Evolutionary conservation across 768 basidiomycete species (phyloP).

Genomic region (Tricholoma bakamatsutake): DNA sequence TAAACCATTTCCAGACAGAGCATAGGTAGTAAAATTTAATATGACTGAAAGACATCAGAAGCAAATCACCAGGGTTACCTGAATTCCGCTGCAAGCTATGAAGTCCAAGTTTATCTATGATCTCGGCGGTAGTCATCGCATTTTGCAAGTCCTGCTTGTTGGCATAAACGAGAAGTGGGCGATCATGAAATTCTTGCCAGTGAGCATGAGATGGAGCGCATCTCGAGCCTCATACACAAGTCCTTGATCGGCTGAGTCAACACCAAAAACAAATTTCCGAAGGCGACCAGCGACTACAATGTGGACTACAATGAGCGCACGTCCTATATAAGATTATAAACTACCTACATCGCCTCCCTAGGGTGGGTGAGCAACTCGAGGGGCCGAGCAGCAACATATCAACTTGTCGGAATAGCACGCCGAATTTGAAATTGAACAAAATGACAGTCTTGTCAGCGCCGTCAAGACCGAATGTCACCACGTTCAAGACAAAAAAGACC

Average conservation of each 20-base stretch:
- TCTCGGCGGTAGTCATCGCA: slow-evolving; percentile 98
- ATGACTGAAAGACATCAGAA: slow-evolving; percentile 9
- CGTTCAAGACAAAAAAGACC: slow-evolving; percentile 3
- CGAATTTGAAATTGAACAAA: slow-evolving; percentile 97
- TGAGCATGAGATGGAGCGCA: slow-evolving; percentile 98
- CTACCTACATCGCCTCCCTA: slow-evolving; percentile 95
- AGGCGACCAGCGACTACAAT: slow-evolving; percentile 97
- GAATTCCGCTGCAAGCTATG: slow-evolving; percentile 94
- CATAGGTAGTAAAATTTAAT: slow-evolving; percentile 77
- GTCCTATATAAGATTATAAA: slow-evolving; percentile 14
- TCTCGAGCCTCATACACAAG: slow-evolving; percentile 98
- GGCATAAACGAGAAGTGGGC: slow-evolving; percentile 96
- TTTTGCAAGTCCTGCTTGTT: slow-evolving; percentile 99
- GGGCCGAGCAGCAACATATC: too few relatives aligned
- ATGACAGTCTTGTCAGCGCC: slow-evolving; percentile 99
- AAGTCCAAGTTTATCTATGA: slow-evolving; percentile 98
- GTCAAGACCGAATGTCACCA: slow-evolving; percentile 71
- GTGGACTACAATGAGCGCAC: slow-evolving; percentile 12
- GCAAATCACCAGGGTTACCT: slow-evolving; percentile 42
- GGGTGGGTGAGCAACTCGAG: slow-evolving; percentile 25
- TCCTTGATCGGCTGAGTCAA: slow-evolving; percentile 98
- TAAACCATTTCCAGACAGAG: slow-evolving; percentile 95
- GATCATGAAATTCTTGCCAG: slow-evolving; percentile 98
- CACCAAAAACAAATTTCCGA: slow-evolving; percentile 99
- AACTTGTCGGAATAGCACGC: slow-evolving; percentile 98